Evolutionary conservation across 1,139 yeast genomes (phyloP), one percentile per base, ranked within the genome.

Genomic region (Debaryomyces fabryi): DNA sequence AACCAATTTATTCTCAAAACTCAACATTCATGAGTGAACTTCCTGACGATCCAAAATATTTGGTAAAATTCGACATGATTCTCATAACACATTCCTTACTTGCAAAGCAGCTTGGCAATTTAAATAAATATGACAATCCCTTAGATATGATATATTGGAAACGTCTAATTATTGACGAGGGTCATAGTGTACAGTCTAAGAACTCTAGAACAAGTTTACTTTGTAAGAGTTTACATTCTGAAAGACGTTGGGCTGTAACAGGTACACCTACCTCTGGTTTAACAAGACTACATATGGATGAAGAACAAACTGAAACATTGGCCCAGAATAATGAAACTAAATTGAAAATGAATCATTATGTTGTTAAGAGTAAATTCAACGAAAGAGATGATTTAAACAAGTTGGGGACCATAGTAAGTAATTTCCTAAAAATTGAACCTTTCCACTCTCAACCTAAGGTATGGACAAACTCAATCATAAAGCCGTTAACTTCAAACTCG

Each of bases 211-310:
- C 80, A 0, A 82, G 82, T 24, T 59, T 65, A 3, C 59, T 81
- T 36, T 82, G 87, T 32, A 72, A 70, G 38, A 65, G 68, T 16
- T 59, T 86, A 45, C 64, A 68, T 48, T 78, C 81, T 8, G 91
- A 86, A 58, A 69, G 89, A 45, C 72, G 80, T 51, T 86, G 91
- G 92, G 84, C 85, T 0, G 88, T 86, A 0, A 81, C 88, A 0
- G 91, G 92, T 29, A 86, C 91, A 0, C 91, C 91, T 2, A 85
- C 90, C 0, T 76, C 87, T 0, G 91, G 91, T 0, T 65, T 85
- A 49, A 84, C 89, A 0, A 76, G 76, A 41, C 61, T 85, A 3
- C 79, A 82, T 51, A 74, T 84, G 74, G 80, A 78, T 53, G 82
- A 78, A 52, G 75, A 70, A 39, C 44, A 46, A 6, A 21, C 44